Conservation (phyloP, 331 rosid species). For the Pyrus hybrid region DNA sequence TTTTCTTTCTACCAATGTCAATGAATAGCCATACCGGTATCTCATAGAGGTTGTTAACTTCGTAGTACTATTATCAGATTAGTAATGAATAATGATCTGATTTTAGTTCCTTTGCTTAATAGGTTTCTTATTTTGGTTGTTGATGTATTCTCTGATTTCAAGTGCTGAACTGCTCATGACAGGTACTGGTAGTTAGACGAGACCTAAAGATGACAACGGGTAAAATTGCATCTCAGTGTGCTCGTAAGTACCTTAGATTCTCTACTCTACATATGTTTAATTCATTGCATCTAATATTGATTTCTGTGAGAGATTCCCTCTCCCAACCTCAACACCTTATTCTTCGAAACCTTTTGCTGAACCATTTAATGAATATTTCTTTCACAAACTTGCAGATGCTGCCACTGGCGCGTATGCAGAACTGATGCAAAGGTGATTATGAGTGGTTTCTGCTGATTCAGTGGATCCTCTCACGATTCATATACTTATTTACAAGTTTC, state of each 20-base stretch:
- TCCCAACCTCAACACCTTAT: neutral
- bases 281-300: neutral
- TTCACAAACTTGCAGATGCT: conserved; percentile 55
- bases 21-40: neutral
- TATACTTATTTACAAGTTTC: neutral
- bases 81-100: neutral
- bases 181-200: conserved; percentile 87
- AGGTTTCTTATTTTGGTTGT: neutral
- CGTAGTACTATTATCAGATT: neutral
- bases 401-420: conserved; percentile 90
- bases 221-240: conserved; percentile 96
- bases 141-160: conserved; percentile 18
- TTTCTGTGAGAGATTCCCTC: neutral
- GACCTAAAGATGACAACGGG: conserved; percentile 90
- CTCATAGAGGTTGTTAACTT: neutral
- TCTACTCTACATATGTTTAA: neutral
- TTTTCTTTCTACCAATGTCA: no score
- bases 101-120: neutral
- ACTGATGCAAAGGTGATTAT: conserved; percentile 57
- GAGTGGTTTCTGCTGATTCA: neutral
- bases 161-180: conserved; percentile 14
- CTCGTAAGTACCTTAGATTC: conserved; percentile 61
- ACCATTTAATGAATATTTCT: conserved; percentile 1
- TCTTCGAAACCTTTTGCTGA: neutral
- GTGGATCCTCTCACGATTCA: neutral